phyloP scores from a whole-genome alignment of 129 eudicot genomes.

The Artemisia argyi region DNA sequence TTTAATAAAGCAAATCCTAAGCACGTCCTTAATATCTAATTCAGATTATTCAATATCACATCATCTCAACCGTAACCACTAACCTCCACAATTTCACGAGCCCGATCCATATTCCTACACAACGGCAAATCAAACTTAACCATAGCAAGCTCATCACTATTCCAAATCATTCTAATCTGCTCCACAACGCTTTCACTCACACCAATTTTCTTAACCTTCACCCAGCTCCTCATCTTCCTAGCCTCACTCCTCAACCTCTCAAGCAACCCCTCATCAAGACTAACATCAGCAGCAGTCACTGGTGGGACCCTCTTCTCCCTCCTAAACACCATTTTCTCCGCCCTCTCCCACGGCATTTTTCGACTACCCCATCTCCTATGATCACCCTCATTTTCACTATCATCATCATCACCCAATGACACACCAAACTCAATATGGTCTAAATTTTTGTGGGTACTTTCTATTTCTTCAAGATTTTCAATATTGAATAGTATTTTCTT shows the following conservation, averaged over 20 bases:
- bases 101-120: slow-evolving; percentile 92
- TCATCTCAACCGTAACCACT: slow-evolving; percentile 6
- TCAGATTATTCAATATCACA: background rate
- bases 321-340: slow-evolving; percentile 30
- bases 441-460: slow-evolving; percentile 29
- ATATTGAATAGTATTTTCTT: slow-evolving; percentile 60
- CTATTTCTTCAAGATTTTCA: slow-evolving; percentile 59
- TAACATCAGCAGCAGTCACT: slow-evolving; percentile 60
- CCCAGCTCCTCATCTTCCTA: slow-evolving; percentile 73
- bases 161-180: slow-evolving; percentile 68
- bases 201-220: slow-evolving; percentile 88
- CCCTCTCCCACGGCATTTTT: slow-evolving; percentile 85
- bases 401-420: slow-evolving; percentile 29
- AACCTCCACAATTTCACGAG: slow-evolving; percentile 93
- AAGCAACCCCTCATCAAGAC: slow-evolving; percentile 61
- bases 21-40: background rate
- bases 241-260: slow-evolving; percentile 81
- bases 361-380: slow-evolving; percentile 30
- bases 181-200: slow-evolving; percentile 75
- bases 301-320: no score
- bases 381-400: slow-evolving; percentile 34
- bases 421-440: slow-evolving; percentile 44
- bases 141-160: slow-evolving; percentile 82
- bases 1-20: background rate
- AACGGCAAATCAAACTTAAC: slow-evolving; percentile 79